Evolutionary conservation across 176 grass and related monocot genomes (phyloP).

Genomic region (Microstegium vimineum): DNA sequence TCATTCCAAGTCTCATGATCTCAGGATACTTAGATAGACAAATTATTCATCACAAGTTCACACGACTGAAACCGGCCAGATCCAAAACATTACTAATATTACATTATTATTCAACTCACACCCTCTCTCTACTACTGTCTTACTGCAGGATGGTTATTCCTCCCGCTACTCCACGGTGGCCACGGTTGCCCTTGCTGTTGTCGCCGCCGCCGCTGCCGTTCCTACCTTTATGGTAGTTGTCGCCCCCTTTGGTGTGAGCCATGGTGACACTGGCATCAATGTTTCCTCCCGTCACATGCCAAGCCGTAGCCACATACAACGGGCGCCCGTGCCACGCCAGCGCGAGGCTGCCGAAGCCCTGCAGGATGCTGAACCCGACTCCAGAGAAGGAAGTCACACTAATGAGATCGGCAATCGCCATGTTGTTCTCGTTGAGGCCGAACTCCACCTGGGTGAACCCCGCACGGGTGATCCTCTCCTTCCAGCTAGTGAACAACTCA

Average conservation of each 20-base stretch:
- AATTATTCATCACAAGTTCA: neutral
- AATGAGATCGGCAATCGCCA: slow-evolving; percentile 46
- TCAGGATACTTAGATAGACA: too few relatives aligned
- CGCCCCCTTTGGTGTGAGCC: neutral
- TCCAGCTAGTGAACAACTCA: slow-evolving; percentile 49
- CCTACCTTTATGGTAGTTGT: neutral
- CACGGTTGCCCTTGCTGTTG: neutral
- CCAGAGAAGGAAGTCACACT: slow-evolving; percentile 7
- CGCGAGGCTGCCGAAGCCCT: slow-evolving; percentile 48
- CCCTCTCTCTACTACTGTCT: neutral
- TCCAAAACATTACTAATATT: neutral
- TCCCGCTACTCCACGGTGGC: neutral
- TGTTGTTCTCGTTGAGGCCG: slow-evolving; percentile 22
- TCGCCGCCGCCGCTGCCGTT: neutral
- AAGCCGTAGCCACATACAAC: slow-evolving; percentile 60
- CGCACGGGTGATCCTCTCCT: slow-evolving; percentile 19
- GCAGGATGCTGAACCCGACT: slow-evolving; percentile 49
- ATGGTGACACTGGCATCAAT: neutral
- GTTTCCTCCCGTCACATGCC: slow-evolving; percentile 8
- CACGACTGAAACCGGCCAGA: neutral
- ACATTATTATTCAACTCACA: neutral
- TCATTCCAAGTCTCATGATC: neutral
- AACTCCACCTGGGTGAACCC: slow-evolving; percentile 50
- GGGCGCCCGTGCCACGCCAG: slow-evolving; percentile 49
- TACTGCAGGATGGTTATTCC: neutral